A percentile compares a stretch with the other conserved stretches of the same genome.
Evolutionary conservation across 164 flowering plant species (phyloP).

Genomic region (Dillenia suffruticosa): DNA sequence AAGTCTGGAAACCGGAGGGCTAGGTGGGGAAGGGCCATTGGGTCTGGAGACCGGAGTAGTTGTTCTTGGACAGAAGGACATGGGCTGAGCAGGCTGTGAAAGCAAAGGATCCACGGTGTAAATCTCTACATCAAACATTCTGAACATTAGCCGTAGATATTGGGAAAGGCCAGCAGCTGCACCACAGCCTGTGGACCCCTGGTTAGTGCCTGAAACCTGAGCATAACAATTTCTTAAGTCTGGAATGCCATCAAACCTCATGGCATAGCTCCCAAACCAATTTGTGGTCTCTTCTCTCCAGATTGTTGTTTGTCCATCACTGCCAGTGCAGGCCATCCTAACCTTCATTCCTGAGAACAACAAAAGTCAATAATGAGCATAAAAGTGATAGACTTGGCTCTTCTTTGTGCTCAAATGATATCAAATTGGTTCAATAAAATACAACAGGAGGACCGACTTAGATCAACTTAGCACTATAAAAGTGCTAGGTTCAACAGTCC

Average conservation of each 20-base stretch:
- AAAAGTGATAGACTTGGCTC: too few relatives aligned
- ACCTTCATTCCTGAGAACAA: constrained; percentile 64
- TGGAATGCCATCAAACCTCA: constrained; percentile 65
- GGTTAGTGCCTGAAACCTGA: constrained; percentile 42
- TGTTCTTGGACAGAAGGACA: constrained; percentile 62
- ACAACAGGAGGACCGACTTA: too few relatives aligned
- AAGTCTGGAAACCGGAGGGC: constrained; percentile 17
- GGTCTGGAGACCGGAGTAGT: constrained; percentile 27
- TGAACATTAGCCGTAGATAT: constrained; percentile 41
- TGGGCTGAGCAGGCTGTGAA: constrained; percentile 74
- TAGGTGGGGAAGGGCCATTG: constrained; percentile 9
- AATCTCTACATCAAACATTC: constrained; percentile 57
- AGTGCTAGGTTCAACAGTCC: too few relatives aligned
- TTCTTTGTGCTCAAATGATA: too few relatives aligned
- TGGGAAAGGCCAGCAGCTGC: constrained; percentile 57
- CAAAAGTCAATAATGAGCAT: neutral
- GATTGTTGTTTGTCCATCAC: constrained; percentile 46
- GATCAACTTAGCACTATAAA: too few relatives aligned
- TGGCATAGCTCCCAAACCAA: constrained; percentile 59
- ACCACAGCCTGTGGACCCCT: constrained; percentile 41
- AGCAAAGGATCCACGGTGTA: constrained; percentile 64
- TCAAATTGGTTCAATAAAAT: too few relatives aligned
- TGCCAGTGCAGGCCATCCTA: constrained; percentile 48
- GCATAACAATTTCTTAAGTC: constrained; percentile 61
- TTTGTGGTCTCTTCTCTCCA: constrained; percentile 66